phyloP scores from a whole-genome alignment of 225 moss, liverwort and hornwort species.

The Bryum argenteum region DNA sequence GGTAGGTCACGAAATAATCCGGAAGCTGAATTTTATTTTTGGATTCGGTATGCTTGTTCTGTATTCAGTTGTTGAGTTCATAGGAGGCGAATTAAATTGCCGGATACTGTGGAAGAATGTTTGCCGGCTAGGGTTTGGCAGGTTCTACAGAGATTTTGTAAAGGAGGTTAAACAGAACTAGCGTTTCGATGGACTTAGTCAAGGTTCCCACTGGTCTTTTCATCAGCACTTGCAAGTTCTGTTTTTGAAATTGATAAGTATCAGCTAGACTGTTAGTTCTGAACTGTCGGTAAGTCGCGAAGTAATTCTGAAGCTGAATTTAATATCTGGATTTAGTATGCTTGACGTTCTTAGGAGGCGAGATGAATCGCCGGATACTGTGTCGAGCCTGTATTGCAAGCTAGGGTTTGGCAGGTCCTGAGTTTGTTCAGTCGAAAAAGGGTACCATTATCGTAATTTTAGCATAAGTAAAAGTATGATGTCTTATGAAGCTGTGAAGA shows the following conservation, averaged over 20 bases:
- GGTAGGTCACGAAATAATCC: neutral
- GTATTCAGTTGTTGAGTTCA: no score
- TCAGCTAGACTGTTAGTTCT: neutral
- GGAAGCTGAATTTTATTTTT: neutral
- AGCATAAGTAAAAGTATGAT: neutral
- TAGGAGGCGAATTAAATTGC: conserved; percentile 4
- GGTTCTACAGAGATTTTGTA: no score
- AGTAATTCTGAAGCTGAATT: neutral
- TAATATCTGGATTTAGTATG: neutral
- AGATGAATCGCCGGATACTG: conserved; percentile 1
- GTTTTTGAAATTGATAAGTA: no score
- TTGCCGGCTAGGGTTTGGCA: no score
- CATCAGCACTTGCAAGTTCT: no score
- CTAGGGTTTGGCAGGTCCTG: neutral
- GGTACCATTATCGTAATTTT: neutral
- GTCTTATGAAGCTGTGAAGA: no score
- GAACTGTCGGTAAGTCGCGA: neutral
- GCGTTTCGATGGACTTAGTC: neutral
- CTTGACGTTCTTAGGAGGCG: neutral
- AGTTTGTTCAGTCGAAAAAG: neutral
- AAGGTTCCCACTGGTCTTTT: neutral
- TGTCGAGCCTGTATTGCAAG: neutral
- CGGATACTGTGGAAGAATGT: no score
- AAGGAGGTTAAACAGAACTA: neutral
- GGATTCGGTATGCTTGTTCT: neutral